phyloP scores from a whole-genome alignment of 805 yeast species.

The Yarrowia divulgata region DNA sequence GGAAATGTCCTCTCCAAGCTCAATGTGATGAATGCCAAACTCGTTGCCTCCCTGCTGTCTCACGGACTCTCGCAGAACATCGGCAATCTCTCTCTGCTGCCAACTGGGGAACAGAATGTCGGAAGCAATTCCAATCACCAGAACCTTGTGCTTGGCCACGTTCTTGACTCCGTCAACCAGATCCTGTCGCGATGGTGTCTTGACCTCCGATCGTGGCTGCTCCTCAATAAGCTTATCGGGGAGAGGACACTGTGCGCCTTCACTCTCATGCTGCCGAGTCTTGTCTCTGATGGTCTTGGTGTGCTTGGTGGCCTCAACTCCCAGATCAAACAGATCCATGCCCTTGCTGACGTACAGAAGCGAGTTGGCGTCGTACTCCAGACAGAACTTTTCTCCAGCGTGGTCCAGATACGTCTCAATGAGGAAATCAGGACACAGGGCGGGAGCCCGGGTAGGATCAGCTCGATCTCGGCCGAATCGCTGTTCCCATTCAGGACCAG shows the following conservation, averaged over 20 bases:
- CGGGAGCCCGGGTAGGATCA: slow-evolving; percentile 79
- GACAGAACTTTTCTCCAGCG: slow-evolving; percentile 91
- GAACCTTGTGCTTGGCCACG: slow-evolving; percentile 67
- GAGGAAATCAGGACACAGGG: slow-evolving; percentile 89
- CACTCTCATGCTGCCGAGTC: slow-evolving; percentile 28
- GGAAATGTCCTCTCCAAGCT: slow-evolving; percentile 77
- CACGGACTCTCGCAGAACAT: slow-evolving; percentile 57
- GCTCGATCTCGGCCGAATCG: slow-evolving; percentile 89
- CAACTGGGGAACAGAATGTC: slow-evolving; percentile 92
- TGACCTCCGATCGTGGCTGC: slow-evolving; percentile 59
- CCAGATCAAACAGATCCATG: slow-evolving; percentile 91
- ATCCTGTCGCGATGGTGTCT: slow-evolving; percentile 60
- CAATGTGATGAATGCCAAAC: slow-evolving; percentile 64
- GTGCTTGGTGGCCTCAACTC: slow-evolving; percentile 49
- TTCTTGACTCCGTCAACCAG: slow-evolving; percentile 68
- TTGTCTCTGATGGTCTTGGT: slow-evolving; percentile 39
- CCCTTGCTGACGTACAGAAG: slow-evolving; percentile 87
- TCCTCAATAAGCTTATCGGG: slow-evolving; percentile 63
- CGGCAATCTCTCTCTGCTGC: slow-evolving; percentile 87
- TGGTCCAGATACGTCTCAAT: slow-evolving; percentile 94
- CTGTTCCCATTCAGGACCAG: slow-evolving; percentile 97
- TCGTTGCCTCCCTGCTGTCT: slow-evolving; percentile 51
- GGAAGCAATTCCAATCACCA: slow-evolving; percentile 91
- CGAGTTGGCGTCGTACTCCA: slow-evolving; percentile 91
- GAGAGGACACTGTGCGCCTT: slow-evolving; percentile 51